Conservation (phyloP, 2,329 filamentous ascomycete genomes). For the Arthrobotrys conoides region DNA sequence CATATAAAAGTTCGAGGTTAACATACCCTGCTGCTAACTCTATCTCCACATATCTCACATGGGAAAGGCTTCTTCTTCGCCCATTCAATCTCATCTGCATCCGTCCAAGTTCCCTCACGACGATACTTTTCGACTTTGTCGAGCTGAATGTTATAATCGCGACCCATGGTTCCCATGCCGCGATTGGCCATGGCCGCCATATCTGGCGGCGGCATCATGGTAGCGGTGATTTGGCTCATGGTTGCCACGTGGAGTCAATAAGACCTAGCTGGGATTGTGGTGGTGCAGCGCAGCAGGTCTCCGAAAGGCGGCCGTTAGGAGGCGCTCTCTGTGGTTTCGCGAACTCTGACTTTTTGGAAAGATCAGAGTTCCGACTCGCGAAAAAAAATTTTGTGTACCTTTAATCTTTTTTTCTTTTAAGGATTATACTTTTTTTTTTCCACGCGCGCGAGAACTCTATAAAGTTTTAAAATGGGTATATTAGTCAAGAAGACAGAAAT, state of each 20-base stretch:
- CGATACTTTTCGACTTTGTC: conserved; percentile 64
- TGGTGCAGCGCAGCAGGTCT: no score
- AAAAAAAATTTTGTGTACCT: conserved; percentile 21
- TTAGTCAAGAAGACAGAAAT: not conserved
- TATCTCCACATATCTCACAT: conserved; percentile 63
- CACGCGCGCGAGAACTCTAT: not conserved
- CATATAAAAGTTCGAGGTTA: not conserved
- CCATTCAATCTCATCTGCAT: conserved; percentile 63
- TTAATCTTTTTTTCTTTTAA: conserved; percentile 6
- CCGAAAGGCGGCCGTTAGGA: conserved; percentile 1
- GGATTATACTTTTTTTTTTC: not conserved
- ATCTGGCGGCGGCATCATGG: conserved; percentile 60
- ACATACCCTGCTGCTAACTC: conserved; percentile 63
- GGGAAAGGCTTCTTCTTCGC: conserved; percentile 64
- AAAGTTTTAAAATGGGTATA: not conserved
- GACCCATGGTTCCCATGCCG: conserved; percentile 57
- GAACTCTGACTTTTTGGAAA: not conserved
- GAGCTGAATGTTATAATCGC: conserved; percentile 63
- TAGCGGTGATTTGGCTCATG: conserved; percentile 59
- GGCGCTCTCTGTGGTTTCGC: conserved; percentile 16
- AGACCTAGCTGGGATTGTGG: not conserved
- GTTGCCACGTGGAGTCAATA: conserved; percentile 2
- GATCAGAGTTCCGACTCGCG: conserved; percentile 56
- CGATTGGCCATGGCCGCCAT: conserved; percentile 59
- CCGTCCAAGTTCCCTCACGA: conserved; percentile 63